These are phyloP conservation scores for Debaryomyces udenii DNA, from an alignment of 1,139 yeast species.

Conservation along the genomic window DNA sequence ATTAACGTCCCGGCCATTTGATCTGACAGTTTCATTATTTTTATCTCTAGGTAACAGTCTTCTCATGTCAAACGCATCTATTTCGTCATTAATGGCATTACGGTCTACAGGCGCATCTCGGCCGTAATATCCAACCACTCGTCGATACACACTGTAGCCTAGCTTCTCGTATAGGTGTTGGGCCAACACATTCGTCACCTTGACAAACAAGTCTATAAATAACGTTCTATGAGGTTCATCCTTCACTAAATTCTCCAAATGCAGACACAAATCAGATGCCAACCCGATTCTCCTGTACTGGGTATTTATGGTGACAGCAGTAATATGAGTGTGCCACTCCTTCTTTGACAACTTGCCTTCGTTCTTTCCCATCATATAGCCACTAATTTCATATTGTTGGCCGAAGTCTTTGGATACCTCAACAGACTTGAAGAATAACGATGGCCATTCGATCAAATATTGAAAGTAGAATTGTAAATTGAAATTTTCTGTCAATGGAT, in stretches of 20 bases:
- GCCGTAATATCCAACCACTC: slow-evolving; percentile 91
- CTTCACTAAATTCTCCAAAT: slow-evolving; percentile 70
- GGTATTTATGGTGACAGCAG: slow-evolving; percentile 90
- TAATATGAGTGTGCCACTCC: slow-evolving; percentile 96
- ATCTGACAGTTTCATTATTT: slow-evolving; percentile 52
- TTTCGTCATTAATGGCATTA: slow-evolving; percentile 56
- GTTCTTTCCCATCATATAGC: slow-evolving; percentile 95
- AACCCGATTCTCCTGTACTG: slow-evolving; percentile 83
- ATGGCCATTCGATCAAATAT: slow-evolving; percentile 85
- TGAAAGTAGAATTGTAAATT: slow-evolving; percentile 81
- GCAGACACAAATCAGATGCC: slow-evolving; percentile 75
- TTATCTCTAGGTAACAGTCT: slow-evolving; percentile 61
- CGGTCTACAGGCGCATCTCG: slow-evolving; percentile 48
- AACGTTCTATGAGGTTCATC: slow-evolving; percentile 70
- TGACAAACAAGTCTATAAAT: slow-evolving; percentile 89
- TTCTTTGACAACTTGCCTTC: slow-evolving; percentile 69
- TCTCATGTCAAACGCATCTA: slow-evolving; percentile 91
- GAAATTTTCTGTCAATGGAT: slow-evolving; percentile 89
- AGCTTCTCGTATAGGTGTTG: slow-evolving; percentile 79
- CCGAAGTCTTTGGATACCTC: slow-evolving; percentile 34
- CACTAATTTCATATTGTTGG: slow-evolving; percentile 48
- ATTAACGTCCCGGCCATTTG: slow-evolving; percentile 58
- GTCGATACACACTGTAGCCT: slow-evolving; percentile 81
- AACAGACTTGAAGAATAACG: slow-evolving; percentile 76
- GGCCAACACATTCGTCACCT: slow-evolving; percentile 81